Conservation (phyloP, 352 stramenopile species). For the Phytopythium cucurbitacearum region DNA sequence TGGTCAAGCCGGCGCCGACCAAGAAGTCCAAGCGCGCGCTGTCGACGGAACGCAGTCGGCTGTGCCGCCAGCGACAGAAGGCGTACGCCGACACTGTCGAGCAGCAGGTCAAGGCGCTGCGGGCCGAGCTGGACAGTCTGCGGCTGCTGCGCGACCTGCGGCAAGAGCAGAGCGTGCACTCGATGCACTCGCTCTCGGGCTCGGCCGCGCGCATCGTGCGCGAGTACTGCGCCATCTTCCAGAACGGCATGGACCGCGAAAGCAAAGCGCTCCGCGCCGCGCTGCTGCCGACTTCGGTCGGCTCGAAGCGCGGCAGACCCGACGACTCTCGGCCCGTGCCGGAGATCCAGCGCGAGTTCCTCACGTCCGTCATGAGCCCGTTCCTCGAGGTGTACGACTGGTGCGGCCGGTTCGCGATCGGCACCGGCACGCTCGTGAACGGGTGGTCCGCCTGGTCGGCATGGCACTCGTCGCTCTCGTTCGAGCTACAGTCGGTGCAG, state of each 20-base stretch:
- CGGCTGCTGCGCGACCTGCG: constrained; percentile 34
- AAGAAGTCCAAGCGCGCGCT: constrained; percentile 16
- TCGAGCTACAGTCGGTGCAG: constrained; percentile 29
- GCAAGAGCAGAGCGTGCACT: constrained; percentile 29
- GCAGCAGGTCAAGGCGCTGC: constrained; percentile 29
- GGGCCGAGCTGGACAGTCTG: constrained; percentile 40
- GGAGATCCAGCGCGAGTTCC: constrained; percentile 34
- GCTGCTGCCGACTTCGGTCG: background rate
- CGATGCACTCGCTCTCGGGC: constrained; percentile 18
- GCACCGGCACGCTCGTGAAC: constrained; percentile 25
- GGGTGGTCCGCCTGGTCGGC: constrained; percentile 32
- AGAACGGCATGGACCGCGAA: constrained; percentile 26
- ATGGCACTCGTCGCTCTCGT: constrained; percentile 34
- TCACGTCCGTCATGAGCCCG: constrained; percentile 35
- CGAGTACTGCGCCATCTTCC: constrained; percentile 54
- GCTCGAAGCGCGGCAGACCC: constrained; percentile 22
- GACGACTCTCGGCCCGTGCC: constrained; percentile 13
- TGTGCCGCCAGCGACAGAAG: constrained; percentile 47
- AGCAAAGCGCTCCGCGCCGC: constrained; percentile 2
- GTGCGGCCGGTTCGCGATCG: constrained; percentile 27
- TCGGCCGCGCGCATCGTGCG: constrained; percentile 39
- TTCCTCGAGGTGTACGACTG: constrained; percentile 39
- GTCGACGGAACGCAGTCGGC: constrained; percentile 44
- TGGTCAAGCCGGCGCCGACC: background rate
- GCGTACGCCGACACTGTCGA: constrained; percentile 39